These are phyloP conservation scores for Mycena haematopus DNA, from an alignment of 768 basidiomycete genomes.

Conservation along the genomic window DNA sequence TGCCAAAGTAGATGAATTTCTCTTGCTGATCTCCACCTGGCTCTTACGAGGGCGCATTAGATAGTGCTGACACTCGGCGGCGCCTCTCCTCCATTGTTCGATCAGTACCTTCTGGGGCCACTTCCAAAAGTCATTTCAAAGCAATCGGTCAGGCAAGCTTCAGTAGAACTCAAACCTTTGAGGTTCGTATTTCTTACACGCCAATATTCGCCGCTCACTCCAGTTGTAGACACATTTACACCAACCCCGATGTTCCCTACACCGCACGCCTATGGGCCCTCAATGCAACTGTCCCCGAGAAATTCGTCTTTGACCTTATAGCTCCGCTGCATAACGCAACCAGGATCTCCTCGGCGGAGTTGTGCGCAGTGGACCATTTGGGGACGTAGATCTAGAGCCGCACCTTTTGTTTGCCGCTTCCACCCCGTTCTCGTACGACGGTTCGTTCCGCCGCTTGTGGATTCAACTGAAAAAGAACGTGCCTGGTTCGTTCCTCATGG, in stretches of 20 bases:
- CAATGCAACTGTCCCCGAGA: slow-evolving; percentile 7
- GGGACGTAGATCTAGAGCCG: background rate
- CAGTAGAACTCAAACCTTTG: slow-evolving; percentile 16
- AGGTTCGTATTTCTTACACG: slow-evolving; percentile 10
- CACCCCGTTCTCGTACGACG: slow-evolving; percentile 66
- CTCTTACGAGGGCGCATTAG: slow-evolving; percentile 1
- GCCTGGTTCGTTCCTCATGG: slow-evolving; percentile 60
- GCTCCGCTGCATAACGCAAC: slow-evolving; percentile 23
- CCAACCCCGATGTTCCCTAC: slow-evolving; percentile 25
- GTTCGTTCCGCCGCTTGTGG: slow-evolving; percentile 63
- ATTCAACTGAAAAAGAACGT: slow-evolving; percentile 54
- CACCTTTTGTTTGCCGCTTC: slow-evolving; percentile 47
- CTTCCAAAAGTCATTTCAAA: slow-evolving; percentile 25
- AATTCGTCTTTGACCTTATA: slow-evolving; percentile 16
- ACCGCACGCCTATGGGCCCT: slow-evolving; percentile 16
- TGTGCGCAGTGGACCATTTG: background rate
- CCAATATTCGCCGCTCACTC: background rate
- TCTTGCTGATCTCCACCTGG: background rate
- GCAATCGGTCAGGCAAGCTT: slow-evolving; percentile 5
- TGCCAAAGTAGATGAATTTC: slow-evolving; percentile 3
- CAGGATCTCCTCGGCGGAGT: slow-evolving; percentile 26
- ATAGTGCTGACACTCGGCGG: slow-evolving; percentile 21
- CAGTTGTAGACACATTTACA: slow-evolving; percentile 26
- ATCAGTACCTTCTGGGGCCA: slow-evolving; percentile 27
- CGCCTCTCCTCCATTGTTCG: slow-evolving; percentile 19